Conservation (phyloP, 208 protist genomes). For the Vickermania ingenoplastis region DNA sequence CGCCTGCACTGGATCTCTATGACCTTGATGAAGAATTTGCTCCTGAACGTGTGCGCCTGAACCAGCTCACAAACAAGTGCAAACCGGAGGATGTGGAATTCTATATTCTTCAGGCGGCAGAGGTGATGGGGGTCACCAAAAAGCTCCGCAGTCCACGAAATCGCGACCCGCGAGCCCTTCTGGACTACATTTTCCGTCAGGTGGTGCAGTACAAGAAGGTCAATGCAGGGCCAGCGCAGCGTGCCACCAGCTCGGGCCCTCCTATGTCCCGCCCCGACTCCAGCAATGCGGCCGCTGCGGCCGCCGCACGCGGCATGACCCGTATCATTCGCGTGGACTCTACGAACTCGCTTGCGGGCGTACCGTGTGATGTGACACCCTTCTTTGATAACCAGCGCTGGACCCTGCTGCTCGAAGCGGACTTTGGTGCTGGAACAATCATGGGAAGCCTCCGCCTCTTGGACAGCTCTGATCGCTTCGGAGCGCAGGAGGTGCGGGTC, state of each 20-base stretch:
- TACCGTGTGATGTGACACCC: slow-evolving; percentile 46
- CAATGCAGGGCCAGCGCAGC: slow-evolving; percentile 23
- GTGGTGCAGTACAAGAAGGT: slow-evolving; percentile 90
- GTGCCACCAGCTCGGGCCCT: slow-evolving; percentile 5
- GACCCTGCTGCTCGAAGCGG: slow-evolving; percentile 56
- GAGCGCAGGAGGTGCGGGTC: slow-evolving; percentile 61
- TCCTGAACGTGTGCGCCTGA: slow-evolving; percentile 89
- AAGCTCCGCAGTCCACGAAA: slow-evolving; percentile 83
- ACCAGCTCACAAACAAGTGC: slow-evolving; percentile 95
- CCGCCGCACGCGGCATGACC: slow-evolving; percentile 39
- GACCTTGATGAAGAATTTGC: slow-evolving; percentile 96
- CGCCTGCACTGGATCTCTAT: slow-evolving; percentile 93
- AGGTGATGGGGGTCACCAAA: slow-evolving; percentile 91
- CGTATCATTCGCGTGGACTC: slow-evolving; percentile 72
- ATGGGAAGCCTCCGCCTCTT: slow-evolving; percentile 59
- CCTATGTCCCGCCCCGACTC: slow-evolving; percentile 9
- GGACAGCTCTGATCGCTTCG: slow-evolving; percentile 40
- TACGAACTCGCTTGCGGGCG: slow-evolving; percentile 17
- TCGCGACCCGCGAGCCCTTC: slow-evolving; percentile 79
- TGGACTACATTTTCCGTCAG: slow-evolving; percentile 90
- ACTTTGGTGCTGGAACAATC: slow-evolving; percentile 65
- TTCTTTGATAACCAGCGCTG: slow-evolving; percentile 79
- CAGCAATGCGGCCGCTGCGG: slow-evolving; percentile 38
- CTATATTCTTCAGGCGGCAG: slow-evolving; percentile 89
- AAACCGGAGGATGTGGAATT: slow-evolving; percentile 89